Conservation (phyloP, 495 filamentous ascomycete genomes). For the Penicillium cosmopolitanum region DNA sequence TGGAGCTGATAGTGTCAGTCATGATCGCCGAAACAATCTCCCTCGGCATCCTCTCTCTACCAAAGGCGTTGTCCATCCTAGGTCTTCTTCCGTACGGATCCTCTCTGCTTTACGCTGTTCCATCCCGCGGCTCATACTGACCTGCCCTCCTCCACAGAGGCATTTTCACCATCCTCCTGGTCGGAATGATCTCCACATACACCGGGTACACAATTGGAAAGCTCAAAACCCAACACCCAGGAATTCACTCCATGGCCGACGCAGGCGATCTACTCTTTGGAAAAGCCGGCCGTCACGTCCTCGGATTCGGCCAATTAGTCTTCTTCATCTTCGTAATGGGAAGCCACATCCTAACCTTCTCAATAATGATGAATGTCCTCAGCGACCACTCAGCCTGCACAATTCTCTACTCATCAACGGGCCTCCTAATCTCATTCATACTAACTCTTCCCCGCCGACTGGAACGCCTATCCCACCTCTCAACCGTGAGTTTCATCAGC, state of each 20-base stretch:
- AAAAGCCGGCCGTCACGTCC: slow-evolving; percentile 56
- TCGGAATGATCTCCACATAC: slow-evolving; percentile 71
- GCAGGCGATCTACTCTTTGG: slow-evolving; percentile 65
- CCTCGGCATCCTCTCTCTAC: slow-evolving; percentile 63
- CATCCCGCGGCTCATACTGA: slow-evolving; percentile 15
- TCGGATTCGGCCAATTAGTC: slow-evolving; percentile 60
- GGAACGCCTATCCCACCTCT: slow-evolving; percentile 55
- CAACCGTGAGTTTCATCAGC: slow-evolving; percentile 63
- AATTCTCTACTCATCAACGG: slow-evolving; percentile 63
- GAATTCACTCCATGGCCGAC: slow-evolving; percentile 69
- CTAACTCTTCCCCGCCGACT: slow-evolving; percentile 65
- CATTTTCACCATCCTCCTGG: slow-evolving; percentile 57
- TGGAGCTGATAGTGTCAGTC: slow-evolving; percentile 33
- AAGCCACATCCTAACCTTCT: slow-evolving; percentile 73
- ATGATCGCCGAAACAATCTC: slow-evolving; percentile 70
- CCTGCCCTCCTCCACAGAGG: slow-evolving; percentile 34
- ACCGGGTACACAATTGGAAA: slow-evolving; percentile 71
- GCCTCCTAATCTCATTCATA: slow-evolving; percentile 60
- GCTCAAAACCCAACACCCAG: slow-evolving; percentile 65
- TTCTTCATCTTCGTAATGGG: slow-evolving; percentile 73
- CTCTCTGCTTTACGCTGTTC: slow-evolving; percentile 57
- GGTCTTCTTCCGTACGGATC: slow-evolving; percentile 58
- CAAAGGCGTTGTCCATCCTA: slow-evolving; percentile 57
- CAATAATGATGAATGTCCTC: slow-evolving; percentile 69
- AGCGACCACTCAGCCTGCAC: slow-evolving; percentile 64